Evolutionary conservation across 768 basidiomycete species (phyloP), one percentile per base, ranked within the genome.

Genomic region (Lactarius psammicola): DNA sequence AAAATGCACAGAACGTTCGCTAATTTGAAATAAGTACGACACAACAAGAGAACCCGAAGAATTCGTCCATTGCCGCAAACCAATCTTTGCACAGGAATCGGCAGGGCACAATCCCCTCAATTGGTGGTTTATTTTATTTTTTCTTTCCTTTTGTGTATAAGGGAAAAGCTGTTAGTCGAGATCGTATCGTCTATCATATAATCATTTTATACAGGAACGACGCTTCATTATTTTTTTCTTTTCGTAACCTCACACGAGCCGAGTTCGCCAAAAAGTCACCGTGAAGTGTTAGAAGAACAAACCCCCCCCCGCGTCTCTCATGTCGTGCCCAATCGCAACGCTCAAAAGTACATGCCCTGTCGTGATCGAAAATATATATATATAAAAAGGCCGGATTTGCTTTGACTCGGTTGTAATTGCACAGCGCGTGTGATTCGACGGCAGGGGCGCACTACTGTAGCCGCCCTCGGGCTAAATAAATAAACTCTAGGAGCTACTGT

Each of bases 1-100:
- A 56, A 40, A 51, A 26, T 51, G 49, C 26, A n/a, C n/a, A 51
- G 44, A 46, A 46, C 44, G 49, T 51, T 51, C 11, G 49, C 5
- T 15, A 23, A 51, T 51, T 51, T 51, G 13, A 51, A 51, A 26
- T 51, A 51, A 44, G 42, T 44, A n/a, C 20, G 23, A 13, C 13
- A 51, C 49, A 26, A 51, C 49, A 51, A 26, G 46, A 51, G 49
- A 51, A 26, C 49, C 49, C 46, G 46, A 26, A 49, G 46, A 49
- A 49, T 49, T 26, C 46, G 46, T 49, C 13, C 26, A 23, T 51
- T 51, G 49, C 49, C 49, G 49, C 46, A 6, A 26, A 51, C 5
- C 23, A 11, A 26, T 26, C 23, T 15, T 15, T 23, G 46, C 46
- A 49, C 46, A 49, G 46, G 46, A 49, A 49, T 49, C 49, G 49